These are phyloP conservation scores for Aspergillus ochraceus DNA, from an alignment of 2,329 filamentous ascomycete species.

Conservation along the genomic window DNA sequence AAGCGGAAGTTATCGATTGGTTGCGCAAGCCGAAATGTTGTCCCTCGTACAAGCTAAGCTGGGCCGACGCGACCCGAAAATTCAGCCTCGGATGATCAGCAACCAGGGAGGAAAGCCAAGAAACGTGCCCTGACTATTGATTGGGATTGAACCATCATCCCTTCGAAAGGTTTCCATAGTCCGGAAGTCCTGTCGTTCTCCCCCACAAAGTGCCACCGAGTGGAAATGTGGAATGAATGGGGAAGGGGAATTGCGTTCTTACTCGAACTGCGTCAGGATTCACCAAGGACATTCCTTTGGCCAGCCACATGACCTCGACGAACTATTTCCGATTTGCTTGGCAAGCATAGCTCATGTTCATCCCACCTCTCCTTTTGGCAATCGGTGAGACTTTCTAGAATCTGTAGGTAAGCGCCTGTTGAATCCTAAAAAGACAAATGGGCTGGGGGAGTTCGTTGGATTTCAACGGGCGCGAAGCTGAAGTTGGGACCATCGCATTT, in stretches of 20 bases:
- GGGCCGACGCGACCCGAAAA: constrained; percentile 27
- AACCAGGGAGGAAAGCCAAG: constrained; percentile 27
- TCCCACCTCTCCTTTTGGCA: neutral
- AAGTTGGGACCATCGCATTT: neutral
- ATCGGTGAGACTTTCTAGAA: neutral
- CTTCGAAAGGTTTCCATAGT: neutral
- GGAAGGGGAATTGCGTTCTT: neutral
- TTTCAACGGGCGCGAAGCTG: neutral
- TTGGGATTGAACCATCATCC: neutral
- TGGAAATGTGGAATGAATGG: neutral
- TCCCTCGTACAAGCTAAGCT: constrained; percentile 14
- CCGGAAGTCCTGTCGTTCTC: neutral
- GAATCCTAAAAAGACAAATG: neutral
- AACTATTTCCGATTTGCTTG: neutral
- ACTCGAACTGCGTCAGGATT: neutral
- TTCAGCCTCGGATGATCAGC: constrained; percentile 35
- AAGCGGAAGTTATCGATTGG: constrained; percentile 3
- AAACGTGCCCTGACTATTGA: constrained; percentile 20
- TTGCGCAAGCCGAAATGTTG: constrained; percentile 9
- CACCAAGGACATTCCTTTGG: neutral
- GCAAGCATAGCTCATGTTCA: neutral
- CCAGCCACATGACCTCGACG: neutral
- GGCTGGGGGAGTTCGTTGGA: neutral
- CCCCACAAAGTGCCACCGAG: neutral
- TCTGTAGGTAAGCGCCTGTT: neutral